Base-by-base conservation (phyloP, 495 filamentous ascomycete species). In the Penicillium diatomitis region DNA sequence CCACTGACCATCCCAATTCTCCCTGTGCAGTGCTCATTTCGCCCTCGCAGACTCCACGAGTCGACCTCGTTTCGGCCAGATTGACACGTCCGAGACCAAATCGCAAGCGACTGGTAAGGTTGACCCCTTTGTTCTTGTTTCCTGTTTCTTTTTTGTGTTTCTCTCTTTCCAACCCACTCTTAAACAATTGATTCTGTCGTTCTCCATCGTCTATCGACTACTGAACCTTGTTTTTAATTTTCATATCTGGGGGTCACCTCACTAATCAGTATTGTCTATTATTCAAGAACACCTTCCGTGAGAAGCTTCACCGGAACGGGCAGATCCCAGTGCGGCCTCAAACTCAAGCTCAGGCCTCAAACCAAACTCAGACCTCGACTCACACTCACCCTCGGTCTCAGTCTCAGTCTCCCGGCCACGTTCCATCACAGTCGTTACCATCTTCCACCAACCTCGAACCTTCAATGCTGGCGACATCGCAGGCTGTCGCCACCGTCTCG, bases 201-300 rank as follows among this genome's bases (percentile, higher is more conserved):
- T 20, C 20, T 20, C 20, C 20, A 20, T 20, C 20, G 20, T 20
- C 20, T 20, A 20, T 20, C 2, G 20, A 20, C 20, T 20, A 20
- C 20, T 20, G 20, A 20, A 42, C 40, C 11, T 37, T 36, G 32
- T 45, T 34, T 35, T 35, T 43, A 11, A 55, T 50, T 29, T 11
- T 27, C 10, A 32, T 47, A 33, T 44, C 49, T 49, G 20, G 20
- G 20, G 20, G 0, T 20, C 20, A 20, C 20, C 20, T 20, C 20
- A 20, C 20, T 20, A 20, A 20, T 20, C 20, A 20, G 20, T 20
- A 20, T 20, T 20, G 20, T 20, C 20, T 20, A 20, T 20, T 20
- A 20, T 20, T 20, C 1, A 20, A 73, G 70, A 65, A 73, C 33
- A 67, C 71, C n/a, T 72, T 71, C 43, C 68, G 68, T 7, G 56